Conservation (phyloP, 1,284 basidiomycete species). For the Waitea zeae region DNA sequence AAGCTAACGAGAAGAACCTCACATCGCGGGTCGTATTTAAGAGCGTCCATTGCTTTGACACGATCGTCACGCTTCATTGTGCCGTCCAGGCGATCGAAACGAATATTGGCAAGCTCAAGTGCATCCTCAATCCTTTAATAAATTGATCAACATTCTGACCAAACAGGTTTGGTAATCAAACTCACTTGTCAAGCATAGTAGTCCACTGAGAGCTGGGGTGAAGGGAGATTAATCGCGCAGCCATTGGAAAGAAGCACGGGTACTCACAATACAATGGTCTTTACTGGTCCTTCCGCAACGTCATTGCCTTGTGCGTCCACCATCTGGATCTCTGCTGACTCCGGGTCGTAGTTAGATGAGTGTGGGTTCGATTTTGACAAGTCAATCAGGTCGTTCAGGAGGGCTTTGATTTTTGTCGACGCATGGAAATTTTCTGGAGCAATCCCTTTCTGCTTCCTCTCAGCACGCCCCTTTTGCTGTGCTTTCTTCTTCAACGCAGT, state of each 20-base stretch:
- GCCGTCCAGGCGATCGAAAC: conserved; percentile 84
- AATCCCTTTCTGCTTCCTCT: conserved; percentile 45
- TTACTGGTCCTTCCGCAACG: conserved; percentile 49
- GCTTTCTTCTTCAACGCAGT: conserved; percentile 53
- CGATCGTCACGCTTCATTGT: conserved; percentile 94
- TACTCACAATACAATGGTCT: conserved; percentile 86
- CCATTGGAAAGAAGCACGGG: conserved; percentile 1
- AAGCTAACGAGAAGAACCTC: conserved; percentile 92
- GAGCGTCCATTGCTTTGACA: conserved; percentile 74
- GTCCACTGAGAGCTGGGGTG: conserved; percentile 87
- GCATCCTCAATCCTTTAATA: conserved; percentile 68
- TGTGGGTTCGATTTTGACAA: conserved; percentile 69
- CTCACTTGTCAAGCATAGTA: conserved; percentile 82
- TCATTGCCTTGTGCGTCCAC: conserved; percentile 58
- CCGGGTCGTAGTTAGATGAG: conserved; percentile 71
- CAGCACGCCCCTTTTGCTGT: conserved; percentile 48
- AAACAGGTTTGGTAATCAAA: conserved; percentile 6
- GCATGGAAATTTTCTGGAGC: conserved; percentile 45
- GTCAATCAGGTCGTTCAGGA: conserved; percentile 58
- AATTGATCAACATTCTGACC: conserved; percentile 7
- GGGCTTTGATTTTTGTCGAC: conserved; percentile 74
- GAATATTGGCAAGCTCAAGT: conserved; percentile 62
- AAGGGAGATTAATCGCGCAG: no score
- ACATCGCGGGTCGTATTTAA: conserved; percentile 71
- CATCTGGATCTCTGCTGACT: conserved; percentile 52